A percentile compares a stretch with the other conserved stretches of the same genome.
These are phyloP conservation scores for Talaromyces nanjingensis DNA, from an alignment of 495 filamentous ascomycete genomes.

Conservation along the genomic window DNA sequence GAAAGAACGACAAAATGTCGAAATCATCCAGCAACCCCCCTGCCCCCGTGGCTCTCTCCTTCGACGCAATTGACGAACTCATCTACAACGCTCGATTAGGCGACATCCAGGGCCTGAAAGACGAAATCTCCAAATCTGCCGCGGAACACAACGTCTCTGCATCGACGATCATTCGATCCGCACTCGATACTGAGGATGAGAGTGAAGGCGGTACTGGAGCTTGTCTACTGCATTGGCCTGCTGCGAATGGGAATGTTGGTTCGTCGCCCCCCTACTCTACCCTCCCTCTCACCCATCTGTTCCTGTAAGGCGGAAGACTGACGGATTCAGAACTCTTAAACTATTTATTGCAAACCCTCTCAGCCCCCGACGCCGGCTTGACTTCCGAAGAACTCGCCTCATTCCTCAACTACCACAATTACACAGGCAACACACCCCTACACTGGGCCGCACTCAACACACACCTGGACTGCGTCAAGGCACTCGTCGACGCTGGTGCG, in stretches of 20 bases:
- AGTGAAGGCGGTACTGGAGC: constrained; percentile 47
- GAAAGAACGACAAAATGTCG: background rate
- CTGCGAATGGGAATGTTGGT: constrained; percentile 83
- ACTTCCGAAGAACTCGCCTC: constrained; percentile 13
- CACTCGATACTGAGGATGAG: constrained; percentile 61
- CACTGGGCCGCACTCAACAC: constrained; percentile 92
- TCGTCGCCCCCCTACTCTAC: constrained; percentile 19
- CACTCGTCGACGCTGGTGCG: constrained; percentile 64
- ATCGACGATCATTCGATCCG: constrained; percentile 52
- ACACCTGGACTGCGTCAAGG: constrained; percentile 70
- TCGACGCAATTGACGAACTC: constrained; percentile 81
- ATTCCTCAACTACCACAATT: constrained; percentile 63
- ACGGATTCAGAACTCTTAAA: constrained; percentile 40
- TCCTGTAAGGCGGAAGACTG: constrained; percentile 10
- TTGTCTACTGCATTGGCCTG: constrained; percentile 74
- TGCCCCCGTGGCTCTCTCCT: constrained; percentile 41
- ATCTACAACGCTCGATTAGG: constrained; percentile 75
- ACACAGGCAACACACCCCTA: constrained; percentile 77
- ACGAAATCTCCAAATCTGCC: constrained; percentile 47
- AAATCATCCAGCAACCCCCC: constrained; percentile 15
- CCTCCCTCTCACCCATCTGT: background rate
- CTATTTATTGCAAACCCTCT: constrained; percentile 38
- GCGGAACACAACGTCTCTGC: constrained; percentile 44
- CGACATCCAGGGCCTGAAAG: constrained; percentile 62
- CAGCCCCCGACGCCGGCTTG: constrained; percentile 6